phyloP scores from a whole-genome alignment of 768 basidiomycete species.

The Tephrocybe sp. region DNA sequence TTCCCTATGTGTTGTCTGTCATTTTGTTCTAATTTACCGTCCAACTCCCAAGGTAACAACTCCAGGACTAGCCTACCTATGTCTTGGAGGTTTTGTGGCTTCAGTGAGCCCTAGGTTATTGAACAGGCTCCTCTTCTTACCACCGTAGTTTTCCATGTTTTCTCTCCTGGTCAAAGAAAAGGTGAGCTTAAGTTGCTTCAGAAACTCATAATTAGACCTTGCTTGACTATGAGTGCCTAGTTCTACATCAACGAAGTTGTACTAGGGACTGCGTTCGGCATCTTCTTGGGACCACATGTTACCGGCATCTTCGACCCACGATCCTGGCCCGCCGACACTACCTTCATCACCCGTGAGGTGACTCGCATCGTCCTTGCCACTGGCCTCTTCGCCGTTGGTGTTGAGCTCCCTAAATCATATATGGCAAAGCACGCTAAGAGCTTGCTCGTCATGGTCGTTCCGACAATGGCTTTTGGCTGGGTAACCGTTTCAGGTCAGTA shows the following conservation, averaged over 20 bases:
- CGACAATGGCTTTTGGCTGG: slow-evolving; percentile 86
- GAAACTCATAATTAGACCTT: no score
- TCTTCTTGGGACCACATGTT: slow-evolving; percentile 69
- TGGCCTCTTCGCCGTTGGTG: slow-evolving; percentile 91
- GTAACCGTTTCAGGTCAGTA: slow-evolving; percentile 61
- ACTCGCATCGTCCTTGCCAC: slow-evolving; percentile 65
- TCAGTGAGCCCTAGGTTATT: slow-evolving; percentile 4
- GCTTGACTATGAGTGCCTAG: slow-evolving; percentile 26
- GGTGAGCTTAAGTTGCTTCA: slow-evolving; percentile 35
- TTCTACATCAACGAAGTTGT: slow-evolving; percentile 92
- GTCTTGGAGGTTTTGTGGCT: slow-evolving; percentile 47
- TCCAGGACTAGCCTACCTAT: slow-evolving; percentile 55
- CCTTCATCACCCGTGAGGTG: slow-evolving; percentile 56
- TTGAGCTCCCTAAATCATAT: slow-evolving; percentile 59
- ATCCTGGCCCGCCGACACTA: slow-evolving; percentile 48
- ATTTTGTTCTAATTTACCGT: no score
- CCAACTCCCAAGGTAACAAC: slow-evolving; percentile 46
- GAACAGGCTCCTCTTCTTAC: not conserved
- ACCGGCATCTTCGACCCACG: slow-evolving; percentile 73
- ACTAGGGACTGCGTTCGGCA: slow-evolving; percentile 71
- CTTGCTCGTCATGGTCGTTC: slow-evolving; percentile 67
- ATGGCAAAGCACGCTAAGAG: slow-evolving; percentile 57
- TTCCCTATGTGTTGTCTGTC: no score
- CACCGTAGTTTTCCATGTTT: slow-evolving; percentile 71
- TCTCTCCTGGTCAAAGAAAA: slow-evolving; percentile 81